A percentile compares a stretch with the other conserved stretches of the same genome.
Conservation (phyloP, 805 yeast genomes). For the Lipomyces starkeyi region DNA sequence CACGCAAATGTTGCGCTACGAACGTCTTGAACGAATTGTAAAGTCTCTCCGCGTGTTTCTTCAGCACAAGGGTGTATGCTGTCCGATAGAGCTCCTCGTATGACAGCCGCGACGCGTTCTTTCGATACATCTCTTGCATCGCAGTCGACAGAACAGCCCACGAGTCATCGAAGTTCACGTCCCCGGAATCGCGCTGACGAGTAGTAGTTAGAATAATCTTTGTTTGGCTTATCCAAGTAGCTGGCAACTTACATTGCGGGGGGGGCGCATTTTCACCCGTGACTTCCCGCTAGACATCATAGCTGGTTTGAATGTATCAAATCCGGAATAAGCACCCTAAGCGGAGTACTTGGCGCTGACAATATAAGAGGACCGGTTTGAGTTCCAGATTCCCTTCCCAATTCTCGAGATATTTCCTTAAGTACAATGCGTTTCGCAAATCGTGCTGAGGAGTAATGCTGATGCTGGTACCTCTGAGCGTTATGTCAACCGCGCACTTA, state of each 20-base stretch:
- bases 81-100: constrained; percentile 83
- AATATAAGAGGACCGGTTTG: background rate
- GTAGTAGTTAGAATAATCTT: background rate
- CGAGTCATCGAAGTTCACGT: constrained; percentile 63
- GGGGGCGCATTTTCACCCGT: constrained; percentile 38
- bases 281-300: constrained; percentile 36
- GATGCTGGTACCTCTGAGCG: background rate
- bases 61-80: constrained; percentile 75
- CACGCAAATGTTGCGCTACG: constrained; percentile 55
- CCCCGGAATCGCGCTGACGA: constrained; percentile 35
- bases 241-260: constrained; percentile 31
- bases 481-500: background rate
- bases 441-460: background rate
- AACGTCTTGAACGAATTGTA: constrained; percentile 64
- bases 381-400: background rate
- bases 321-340: background rate
- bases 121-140: constrained; percentile 69
- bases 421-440: background rate
- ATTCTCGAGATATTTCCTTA: background rate
- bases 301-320: background rate
- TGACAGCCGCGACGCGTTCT: constrained; percentile 74
- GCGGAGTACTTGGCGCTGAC: background rate
- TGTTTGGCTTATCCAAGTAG: background rate
- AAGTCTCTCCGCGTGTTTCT: constrained; percentile 68
- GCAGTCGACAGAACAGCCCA: constrained; percentile 74